phyloP scores from a whole-genome alignment of 306 rosid genomes.

The Citrullus amarus region DNA sequence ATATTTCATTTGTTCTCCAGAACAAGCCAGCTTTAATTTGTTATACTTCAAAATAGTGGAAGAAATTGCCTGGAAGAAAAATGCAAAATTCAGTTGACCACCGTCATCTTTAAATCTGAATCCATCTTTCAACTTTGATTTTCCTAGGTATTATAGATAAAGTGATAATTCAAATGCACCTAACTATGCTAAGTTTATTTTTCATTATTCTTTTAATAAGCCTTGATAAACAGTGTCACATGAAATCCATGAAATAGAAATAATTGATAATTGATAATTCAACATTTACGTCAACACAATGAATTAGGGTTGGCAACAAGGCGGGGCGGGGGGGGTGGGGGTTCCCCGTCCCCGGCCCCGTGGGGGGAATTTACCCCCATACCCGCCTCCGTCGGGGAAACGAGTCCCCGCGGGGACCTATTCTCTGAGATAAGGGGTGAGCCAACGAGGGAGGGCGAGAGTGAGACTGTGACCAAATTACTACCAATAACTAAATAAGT shows the following conservation, averaged over 20 bases:
- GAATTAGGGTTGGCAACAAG: background rate
- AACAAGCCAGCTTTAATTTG: conserved; percentile 36
- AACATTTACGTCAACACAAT: background rate
- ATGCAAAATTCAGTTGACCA: background rate
- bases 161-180: background rate
- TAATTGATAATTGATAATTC: background rate
- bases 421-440: too few species aligned
- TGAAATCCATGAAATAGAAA: background rate
- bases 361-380: too few species aligned
- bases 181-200: background rate
- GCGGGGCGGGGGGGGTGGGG: too few species aligned
- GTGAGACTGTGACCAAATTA: too few species aligned
- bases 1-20: conserved; percentile 21
- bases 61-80: conserved; percentile 48
- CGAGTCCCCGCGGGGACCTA: too few species aligned
- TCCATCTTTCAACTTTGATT: background rate
- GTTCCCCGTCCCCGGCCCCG: too few species aligned
- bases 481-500: too few species aligned
- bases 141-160: background rate
- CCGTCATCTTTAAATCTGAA: background rate
- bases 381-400: too few species aligned
- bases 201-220: background rate
- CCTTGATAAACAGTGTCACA: background rate
- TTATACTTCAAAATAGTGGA: conserved; percentile 51
- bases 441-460: too few species aligned